Conservation (phyloP, 306 rosid genomes). For the Pyrus betulifolia region DNA sequence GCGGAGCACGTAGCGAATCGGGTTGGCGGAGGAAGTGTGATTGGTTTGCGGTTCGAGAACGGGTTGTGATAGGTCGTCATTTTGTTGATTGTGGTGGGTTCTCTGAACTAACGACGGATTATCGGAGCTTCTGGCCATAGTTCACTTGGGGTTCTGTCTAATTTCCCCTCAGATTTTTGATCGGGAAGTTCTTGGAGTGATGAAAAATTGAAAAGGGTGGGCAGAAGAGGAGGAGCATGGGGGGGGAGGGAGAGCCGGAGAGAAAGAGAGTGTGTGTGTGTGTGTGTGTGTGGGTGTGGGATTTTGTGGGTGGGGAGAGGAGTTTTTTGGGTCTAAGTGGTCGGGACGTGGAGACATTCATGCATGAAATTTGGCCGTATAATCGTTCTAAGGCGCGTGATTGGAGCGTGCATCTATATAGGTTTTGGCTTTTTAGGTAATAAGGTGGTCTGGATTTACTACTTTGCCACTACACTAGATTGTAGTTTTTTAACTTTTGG, state of each 20-base stretch:
- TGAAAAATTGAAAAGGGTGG: neutral
- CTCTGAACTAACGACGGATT: conserved; percentile 26
- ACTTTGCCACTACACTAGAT: neutral
- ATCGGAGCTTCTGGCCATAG: conserved; percentile 25
- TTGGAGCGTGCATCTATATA: neutral
- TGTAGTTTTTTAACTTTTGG: neutral
- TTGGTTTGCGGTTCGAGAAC: neutral
- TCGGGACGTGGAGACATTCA: conserved; percentile 13
- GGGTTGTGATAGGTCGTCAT: neutral
- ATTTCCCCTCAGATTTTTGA: neutral
- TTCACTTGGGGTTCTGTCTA: neutral
- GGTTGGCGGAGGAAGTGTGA: neutral
- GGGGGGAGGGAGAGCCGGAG: neutral
- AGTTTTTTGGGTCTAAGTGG: conserved; percentile 1
- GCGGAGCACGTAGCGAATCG: conserved; percentile 15
- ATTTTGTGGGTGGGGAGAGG: neutral
- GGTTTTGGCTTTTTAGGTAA: neutral
- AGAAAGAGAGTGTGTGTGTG: neutral
- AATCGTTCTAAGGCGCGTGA: conserved; percentile 43
- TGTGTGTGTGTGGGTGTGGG: neutral
- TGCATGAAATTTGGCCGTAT: conserved; percentile 59
- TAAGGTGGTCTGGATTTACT: too few relatives aligned
- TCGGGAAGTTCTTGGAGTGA: neutral
- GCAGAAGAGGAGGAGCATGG: neutral
- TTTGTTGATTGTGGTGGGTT: conserved; percentile 10